Percentiles rank a stretch among this genome's conserved stretches.
Evolutionary conservation across 1,284 basidiomycete species (phyloP).

Genomic region (Uromyces viciae-fabae): DNA sequence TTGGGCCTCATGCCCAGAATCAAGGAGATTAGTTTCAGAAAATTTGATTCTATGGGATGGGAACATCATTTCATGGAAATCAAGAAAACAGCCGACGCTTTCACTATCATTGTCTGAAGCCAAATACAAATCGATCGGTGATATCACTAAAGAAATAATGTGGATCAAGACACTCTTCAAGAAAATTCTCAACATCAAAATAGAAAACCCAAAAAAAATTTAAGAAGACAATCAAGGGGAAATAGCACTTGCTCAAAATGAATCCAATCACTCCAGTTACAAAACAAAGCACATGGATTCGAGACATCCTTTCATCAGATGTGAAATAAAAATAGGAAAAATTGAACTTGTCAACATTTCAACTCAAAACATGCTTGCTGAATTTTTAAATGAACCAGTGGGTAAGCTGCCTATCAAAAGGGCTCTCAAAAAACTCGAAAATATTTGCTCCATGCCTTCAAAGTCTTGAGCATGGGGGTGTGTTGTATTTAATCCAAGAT

Average conservation of each 20-base stretch:
- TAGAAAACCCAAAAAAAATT: neutral
- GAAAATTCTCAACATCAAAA: slow-evolving; percentile 5
- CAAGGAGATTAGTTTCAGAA: slow-evolving; percentile 55
- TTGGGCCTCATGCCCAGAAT: slow-evolving; percentile 54
- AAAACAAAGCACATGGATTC: neutral
- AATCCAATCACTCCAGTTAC: neutral
- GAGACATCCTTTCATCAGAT: neutral
- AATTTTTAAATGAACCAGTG: neutral
- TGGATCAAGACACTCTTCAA: too few species aligned
- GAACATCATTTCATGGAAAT: slow-evolving; percentile 56
- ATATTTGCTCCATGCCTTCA: neutral
- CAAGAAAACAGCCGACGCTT: slow-evolving; percentile 55
- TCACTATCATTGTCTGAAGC: slow-evolving; percentile 57
- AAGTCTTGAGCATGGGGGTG: neutral
- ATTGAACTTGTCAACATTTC: neutral
- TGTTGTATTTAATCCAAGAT: too few species aligned
- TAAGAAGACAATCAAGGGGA: neutral
- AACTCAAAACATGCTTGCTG: neutral
- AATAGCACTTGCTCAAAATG: neutral
- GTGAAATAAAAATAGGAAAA: neutral
- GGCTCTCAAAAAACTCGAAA: neutral
- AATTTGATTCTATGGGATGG: slow-evolving; percentile 54
- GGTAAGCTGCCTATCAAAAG: neutral
- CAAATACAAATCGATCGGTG: slow-evolving; percentile 59
- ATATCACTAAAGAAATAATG: slow-evolving; percentile 57